Evolutionary conservation across 1,284 basidiomycete genomes (phyloP).

Genomic region (Leccinum fuscescens): DNA sequence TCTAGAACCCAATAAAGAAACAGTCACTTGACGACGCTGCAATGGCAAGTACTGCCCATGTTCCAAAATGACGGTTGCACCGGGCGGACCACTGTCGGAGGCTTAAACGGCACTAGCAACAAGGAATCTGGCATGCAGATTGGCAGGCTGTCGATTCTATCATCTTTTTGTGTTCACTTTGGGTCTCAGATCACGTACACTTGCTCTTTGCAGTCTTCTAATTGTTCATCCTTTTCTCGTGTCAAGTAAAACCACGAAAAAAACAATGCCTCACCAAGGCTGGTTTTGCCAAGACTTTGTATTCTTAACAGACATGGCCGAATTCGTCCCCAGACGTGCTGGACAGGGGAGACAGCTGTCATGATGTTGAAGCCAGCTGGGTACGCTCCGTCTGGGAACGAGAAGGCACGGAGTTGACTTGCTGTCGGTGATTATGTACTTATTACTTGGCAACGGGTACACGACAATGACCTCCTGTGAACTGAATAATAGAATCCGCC

Average conservation of each 20-base stretch:
- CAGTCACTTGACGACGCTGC: neutral
- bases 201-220: neutral
- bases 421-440: neutral
- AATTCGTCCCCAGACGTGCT: no score
- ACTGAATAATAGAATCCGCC: neutral
- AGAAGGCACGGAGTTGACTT: neutral
- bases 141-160: neutral
- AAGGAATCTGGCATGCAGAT: neutral
- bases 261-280: neutral
- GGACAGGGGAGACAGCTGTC: no score
- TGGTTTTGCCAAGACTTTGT: neutral
- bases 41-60: neutral
- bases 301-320: neutral
- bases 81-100: neutral
- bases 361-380: no score
- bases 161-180: neutral
- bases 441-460: neutral
- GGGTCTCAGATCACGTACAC: neutral
- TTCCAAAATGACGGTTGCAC: neutral
- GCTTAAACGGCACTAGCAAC: neutral
- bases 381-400: no score
- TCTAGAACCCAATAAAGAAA: neutral
- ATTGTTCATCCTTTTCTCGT: neutral
- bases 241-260: neutral
- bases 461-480: neutral